Evolutionary conservation across 1,284 basidiomycete species (phyloP).

Genomic region (Marasmius fiardii): DNA sequence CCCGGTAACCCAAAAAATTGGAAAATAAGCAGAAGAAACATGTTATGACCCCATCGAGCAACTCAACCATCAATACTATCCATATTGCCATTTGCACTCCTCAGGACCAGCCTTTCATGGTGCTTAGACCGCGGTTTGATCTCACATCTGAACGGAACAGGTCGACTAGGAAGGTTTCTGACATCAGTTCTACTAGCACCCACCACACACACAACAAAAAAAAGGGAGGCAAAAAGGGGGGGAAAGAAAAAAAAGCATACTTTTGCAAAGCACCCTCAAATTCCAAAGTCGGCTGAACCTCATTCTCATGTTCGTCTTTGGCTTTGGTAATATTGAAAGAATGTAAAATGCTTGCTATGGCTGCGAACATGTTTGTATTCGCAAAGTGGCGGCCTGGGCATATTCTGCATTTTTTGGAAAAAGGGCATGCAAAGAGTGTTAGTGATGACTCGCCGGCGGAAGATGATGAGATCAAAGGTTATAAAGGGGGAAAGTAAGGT

Average conservation of each 20-base stretch:
- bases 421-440: not conserved
- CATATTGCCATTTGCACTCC: not conserved
- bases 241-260: not conserved
- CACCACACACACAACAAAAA: not conserved
- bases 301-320: constrained; percentile 5
- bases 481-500: not conserved
- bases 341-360: constrained; percentile 3
- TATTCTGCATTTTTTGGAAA: not conserved
- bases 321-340: not conserved
- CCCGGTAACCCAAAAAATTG: too few species aligned
- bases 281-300: not conserved
- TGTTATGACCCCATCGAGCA: too few species aligned
- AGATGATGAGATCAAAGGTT: too few species aligned
- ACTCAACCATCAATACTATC: not conserved
- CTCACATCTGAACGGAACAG: constrained; percentile 3
- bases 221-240: not conserved
- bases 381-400: constrained; percentile 9
- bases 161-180: too few species aligned
- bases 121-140: constrained; percentile 1
- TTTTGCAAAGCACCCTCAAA: constrained; percentile 1
- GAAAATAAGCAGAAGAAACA: too few species aligned
- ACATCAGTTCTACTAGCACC: too few species aligned
- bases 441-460: too few species aligned
- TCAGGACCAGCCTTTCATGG: not conserved
- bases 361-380: not conserved